Evolutionary conservation across 2,329 filamentous ascomycete species (phyloP).

Genomic region (Cryoendolithus antarcticus): DNA sequence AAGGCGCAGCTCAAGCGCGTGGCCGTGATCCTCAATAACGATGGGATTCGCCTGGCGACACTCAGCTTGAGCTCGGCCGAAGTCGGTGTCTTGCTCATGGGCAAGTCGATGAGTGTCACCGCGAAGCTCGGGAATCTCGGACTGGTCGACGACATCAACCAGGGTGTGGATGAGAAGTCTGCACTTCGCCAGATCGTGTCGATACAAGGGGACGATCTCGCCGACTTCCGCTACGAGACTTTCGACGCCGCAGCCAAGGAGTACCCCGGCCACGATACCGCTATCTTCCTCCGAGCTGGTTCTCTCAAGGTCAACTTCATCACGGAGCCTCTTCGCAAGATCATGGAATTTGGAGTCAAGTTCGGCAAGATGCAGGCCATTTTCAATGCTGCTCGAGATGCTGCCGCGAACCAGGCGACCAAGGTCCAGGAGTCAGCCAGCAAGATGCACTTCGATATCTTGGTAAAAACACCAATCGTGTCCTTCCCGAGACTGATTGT

Average conservation of each 20-base stretch:
- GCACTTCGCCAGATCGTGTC: slow-evolving; percentile 76
- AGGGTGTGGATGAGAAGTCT: slow-evolving; percentile 71
- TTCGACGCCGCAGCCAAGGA: slow-evolving; percentile 64
- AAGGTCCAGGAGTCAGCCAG: slow-evolving; percentile 84
- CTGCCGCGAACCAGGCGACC: slow-evolving; percentile 82
- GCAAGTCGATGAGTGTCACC: slow-evolving; percentile 74
- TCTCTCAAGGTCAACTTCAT: slow-evolving; percentile 96
- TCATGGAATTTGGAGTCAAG: slow-evolving; percentile 94
- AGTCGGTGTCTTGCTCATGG: slow-evolving; percentile 76
- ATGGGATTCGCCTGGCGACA: slow-evolving; percentile 87
- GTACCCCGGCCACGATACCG: slow-evolving; percentile 92
- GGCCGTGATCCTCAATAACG: slow-evolving; percentile 88
- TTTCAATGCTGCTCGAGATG: slow-evolving; percentile 92
- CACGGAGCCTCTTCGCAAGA: slow-evolving; percentile 94
- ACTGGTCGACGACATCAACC: slow-evolving; percentile 85
- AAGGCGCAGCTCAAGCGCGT: slow-evolving; percentile 92
- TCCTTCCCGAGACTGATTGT: slow-evolving; percentile 76
- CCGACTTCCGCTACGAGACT: slow-evolving; percentile 95
- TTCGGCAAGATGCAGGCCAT: slow-evolving; percentile 99
- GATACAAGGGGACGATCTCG: slow-evolving; percentile 89
- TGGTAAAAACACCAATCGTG: slow-evolving; percentile 89
- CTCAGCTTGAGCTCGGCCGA: slow-evolving; percentile 86
- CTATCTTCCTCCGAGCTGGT: slow-evolving; percentile 77
- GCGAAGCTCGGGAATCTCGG: slow-evolving; percentile 79
- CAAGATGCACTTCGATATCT: slow-evolving; percentile 85